These are phyloP conservation scores for Calonectria honghensis DNA, from an alignment of 2,329 filamentous ascomycete species.

Conservation along the genomic window DNA sequence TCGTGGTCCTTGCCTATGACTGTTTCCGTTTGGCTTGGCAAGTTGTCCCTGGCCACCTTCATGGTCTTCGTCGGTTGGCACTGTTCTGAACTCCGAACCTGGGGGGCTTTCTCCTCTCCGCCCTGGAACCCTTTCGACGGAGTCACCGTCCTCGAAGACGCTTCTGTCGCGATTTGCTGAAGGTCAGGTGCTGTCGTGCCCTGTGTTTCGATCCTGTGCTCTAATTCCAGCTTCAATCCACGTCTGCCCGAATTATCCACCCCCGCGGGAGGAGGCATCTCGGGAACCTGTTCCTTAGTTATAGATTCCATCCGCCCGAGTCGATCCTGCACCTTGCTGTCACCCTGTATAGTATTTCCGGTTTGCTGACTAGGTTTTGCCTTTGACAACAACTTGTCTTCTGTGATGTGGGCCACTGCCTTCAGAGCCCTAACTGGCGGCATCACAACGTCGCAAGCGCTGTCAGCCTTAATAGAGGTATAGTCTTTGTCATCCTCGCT, in stretches of 20 bases:
- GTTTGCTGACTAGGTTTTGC: conserved; percentile 17
- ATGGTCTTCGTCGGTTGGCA: conserved; percentile 8
- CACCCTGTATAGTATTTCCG: conserved; percentile 1
- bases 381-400: background rate
- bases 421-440: conserved; percentile 15
- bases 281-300: conserved; percentile 33
- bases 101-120: conserved; percentile 11
- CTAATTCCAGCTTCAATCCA: conserved; percentile 40
- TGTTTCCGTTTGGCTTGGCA: conserved; percentile 6
- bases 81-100: conserved; percentile 1
- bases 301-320: conserved; percentile 20
- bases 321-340: conserved; percentile 31
- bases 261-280: conserved; percentile 19
- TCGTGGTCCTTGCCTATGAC: conserved; percentile 21
- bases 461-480: conserved; percentile 31
- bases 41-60: conserved; percentile 15
- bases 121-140: conserved; percentile 32
- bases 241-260: conserved; percentile 30
- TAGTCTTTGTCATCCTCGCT: conserved; percentile 23
- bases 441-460: conserved; percentile 39
- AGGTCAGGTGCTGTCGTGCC: conserved; percentile 53
- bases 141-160: conserved; percentile 42
- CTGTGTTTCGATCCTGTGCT: conserved; percentile 43
- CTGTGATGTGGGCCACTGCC: background rate
- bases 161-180: conserved; percentile 43